Conservation (phyloP, 495 filamentous ascomycete species). For the Massariosphaeria phaeospora region DNA sequence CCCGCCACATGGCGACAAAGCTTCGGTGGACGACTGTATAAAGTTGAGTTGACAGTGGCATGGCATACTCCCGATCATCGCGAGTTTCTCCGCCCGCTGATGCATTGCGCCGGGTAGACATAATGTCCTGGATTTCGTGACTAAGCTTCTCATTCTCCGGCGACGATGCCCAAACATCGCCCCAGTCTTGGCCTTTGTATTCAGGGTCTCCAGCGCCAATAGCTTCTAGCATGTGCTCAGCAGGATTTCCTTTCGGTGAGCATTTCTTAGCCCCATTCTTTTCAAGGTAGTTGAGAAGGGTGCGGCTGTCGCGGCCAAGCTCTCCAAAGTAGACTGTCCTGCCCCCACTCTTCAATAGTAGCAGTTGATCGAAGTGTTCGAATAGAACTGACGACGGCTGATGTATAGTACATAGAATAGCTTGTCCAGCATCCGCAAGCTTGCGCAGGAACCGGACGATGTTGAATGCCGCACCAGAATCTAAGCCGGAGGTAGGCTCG, state of each 20-base stretch:
- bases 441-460: constrained; percentile 62
- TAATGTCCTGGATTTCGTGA: constrained; percentile 33
- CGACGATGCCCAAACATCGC: constrained; percentile 54
- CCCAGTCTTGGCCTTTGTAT: constrained; percentile 59
- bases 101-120: constrained; percentile 15
- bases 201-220: constrained; percentile 62
- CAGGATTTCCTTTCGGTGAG: constrained; percentile 55
- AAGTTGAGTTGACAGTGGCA: constrained; percentile 32
- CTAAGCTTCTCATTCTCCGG: constrained; percentile 37
- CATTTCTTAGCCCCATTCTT: constrained; percentile 57
- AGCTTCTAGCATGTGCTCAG: constrained; percentile 66
- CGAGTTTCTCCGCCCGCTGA: constrained; percentile 10
- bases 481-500: constrained; percentile 71
- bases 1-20: constrained; percentile 35
- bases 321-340: constrained; percentile 69
- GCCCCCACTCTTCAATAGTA: constrained; percentile 65
- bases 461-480: constrained; percentile 59
- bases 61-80: constrained; percentile 32
- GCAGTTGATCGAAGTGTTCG: constrained; percentile 65
- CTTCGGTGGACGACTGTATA: constrained; percentile 27
- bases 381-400: constrained; percentile 71
- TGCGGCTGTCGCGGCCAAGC: constrained; percentile 51
- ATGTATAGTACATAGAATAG: constrained; percentile 71
- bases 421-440: constrained; percentile 60
- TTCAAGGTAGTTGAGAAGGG: constrained; percentile 60